Evolutionary conservation across 1,284 basidiomycete genomes (phyloP).

Genomic region (Ganoderma lingzhi): DNA sequence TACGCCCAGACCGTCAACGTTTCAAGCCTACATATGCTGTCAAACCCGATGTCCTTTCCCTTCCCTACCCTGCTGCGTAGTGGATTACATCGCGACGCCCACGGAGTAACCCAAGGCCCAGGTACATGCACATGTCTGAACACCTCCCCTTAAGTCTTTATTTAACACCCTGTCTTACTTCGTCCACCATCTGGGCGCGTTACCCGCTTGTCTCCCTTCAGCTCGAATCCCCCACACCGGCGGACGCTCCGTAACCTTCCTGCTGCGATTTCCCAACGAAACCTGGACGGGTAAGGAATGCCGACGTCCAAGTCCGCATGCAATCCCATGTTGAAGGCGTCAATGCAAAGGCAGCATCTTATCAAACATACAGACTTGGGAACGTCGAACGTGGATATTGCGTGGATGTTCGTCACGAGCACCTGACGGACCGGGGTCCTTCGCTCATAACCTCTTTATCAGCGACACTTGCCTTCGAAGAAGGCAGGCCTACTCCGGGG

Average conservation of each 20-base stretch:
- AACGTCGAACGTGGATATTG: constrained; percentile 2
- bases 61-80: background rate
- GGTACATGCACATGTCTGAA: background rate
- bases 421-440: background rate
- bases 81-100: background rate
- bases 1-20: background rate
- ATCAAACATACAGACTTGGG: background rate
- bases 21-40: background rate
- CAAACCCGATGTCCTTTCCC: background rate
- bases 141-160: background rate
- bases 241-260: background rate
- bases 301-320: background rate
- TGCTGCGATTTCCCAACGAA: background rate
- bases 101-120: background rate
- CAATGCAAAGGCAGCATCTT: background rate
- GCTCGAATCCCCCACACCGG: background rate
- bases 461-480: background rate
- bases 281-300: background rate
- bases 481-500: background rate
- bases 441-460: background rate
- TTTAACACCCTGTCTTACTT: background rate
- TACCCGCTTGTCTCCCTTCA: background rate
- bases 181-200: background rate
- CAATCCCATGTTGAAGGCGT: background rate
- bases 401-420: constrained; percentile 1